Percentiles rank a stretch among this genome's conserved stretches.
phyloP scores from a whole-genome alignment of 257 asterid species.

The Solanum chiquidenum region DNA sequence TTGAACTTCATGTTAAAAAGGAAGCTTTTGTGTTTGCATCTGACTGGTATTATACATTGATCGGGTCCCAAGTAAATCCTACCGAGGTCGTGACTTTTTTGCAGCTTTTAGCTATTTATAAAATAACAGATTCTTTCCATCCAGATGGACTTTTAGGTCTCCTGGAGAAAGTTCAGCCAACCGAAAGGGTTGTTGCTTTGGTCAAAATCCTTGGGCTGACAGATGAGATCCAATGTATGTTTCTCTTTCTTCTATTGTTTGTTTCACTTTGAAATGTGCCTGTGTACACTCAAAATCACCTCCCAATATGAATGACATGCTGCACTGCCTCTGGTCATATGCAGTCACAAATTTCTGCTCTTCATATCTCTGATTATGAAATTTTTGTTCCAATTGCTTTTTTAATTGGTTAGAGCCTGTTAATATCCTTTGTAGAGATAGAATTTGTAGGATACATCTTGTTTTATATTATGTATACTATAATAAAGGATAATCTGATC shows the following conservation, averaged over 20 bases:
- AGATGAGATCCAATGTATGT: not conserved
- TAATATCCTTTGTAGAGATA: not conserved
- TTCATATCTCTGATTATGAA: not conserved
- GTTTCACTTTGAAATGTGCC: not conserved
- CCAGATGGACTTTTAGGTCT: not conserved
- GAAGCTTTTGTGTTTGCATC: not conserved
- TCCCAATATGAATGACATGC: not conserved
- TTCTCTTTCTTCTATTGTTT: not conserved
- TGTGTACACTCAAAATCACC: not conserved
- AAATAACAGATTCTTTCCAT: not conserved
- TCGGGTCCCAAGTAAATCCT: not conserved
- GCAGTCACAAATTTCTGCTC: not conserved
- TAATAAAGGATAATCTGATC: not conserved
- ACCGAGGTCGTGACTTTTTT: not conserved
- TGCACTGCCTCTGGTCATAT: not conserved
- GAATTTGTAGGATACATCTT: not conserved
- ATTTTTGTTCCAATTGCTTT: not conserved
- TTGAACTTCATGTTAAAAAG: not conserved
- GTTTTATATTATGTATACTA: not conserved
- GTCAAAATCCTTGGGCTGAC: constrained; percentile 1
- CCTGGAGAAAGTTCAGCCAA: not conserved
- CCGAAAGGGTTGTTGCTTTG: not conserved
- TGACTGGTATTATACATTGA: constrained; percentile 1
- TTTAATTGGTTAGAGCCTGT: not conserved
- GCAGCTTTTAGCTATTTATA: constrained; percentile 3